These are phyloP conservation scores for Smallanthus sonchifolius DNA, from an alignment of 129 eudicot species.

Conservation along the genomic window DNA sequence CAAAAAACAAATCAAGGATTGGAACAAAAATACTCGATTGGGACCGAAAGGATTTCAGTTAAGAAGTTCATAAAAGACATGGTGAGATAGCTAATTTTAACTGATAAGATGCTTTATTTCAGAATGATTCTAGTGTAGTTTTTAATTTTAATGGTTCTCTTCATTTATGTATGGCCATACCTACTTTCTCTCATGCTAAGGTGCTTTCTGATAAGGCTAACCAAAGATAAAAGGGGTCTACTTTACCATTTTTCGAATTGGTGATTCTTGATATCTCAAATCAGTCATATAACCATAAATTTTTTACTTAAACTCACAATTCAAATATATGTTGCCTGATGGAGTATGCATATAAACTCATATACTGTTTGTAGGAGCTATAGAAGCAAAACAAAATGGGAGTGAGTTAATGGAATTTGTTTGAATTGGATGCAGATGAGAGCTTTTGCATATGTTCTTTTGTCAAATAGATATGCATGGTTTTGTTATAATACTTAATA, in stretches of 20 bases:
- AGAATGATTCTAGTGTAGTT: background rate
- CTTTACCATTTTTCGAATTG: constrained; percentile 4
- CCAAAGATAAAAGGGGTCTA: constrained; percentile 8
- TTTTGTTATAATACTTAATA: no score
- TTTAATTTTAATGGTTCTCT: background rate
- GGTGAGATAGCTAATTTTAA: constrained; percentile 14
- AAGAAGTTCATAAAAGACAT: constrained; percentile 13
- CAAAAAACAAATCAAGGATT: no score
- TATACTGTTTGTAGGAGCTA: no score
- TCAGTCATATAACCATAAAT: background rate
- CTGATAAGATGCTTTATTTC: background rate
- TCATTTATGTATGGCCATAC: constrained; percentile 18
- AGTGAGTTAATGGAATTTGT: no score
- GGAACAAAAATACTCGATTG: no score
- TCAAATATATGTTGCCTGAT: no score
- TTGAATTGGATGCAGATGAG: no score
- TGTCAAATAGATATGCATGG: no score
- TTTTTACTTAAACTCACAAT: background rate
- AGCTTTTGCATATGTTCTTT: no score
- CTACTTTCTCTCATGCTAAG: constrained; percentile 22
- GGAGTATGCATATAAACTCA: no score
- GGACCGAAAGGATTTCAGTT: background rate
- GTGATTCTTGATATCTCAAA: background rate
- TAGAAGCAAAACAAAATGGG: no score
- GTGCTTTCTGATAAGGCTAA: constrained; percentile 26